Evolutionary conservation across 2,329 filamentous ascomycete genomes (phyloP), one percentile per base, ranked within the genome.

Genomic region (Dactylonectria estremocensis): DNA sequence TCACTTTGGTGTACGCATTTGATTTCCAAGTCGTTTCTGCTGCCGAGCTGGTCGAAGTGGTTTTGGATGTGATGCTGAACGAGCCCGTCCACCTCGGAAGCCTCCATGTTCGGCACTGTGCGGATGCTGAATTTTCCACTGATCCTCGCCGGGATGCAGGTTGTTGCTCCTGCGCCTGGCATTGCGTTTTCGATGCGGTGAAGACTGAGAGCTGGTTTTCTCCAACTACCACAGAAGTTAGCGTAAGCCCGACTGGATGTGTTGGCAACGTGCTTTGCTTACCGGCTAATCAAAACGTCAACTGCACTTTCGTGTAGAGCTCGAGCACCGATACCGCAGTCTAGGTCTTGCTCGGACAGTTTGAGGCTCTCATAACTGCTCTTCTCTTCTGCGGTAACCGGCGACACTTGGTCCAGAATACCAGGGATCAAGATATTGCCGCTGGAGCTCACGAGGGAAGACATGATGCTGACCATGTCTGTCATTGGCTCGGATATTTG

Each of bases 401-500:
- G 24, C 24, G 24, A 28, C 37, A 43, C 37, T 16, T n/a, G 7
- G 13, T n/a, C 14, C 5, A n/a, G n/a, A n/a, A 43, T 43, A 16
- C 37, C 37, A 1, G 37, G 37, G 14, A 43, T 8, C 37, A 43
- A 24, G 11, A 54, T 14, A 8, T 35, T 35, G 5, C 50, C 50
- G 16, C 14, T 18, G 5, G 22, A 31, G 24, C 18, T 24, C 8
- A 54, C 50, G 5, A 54, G 50, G 16, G 50, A n/a, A 11, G 22
- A 18, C 50, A 54, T 54, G 24, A 54, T 5, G 3, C 9, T 54
- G 4, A 35, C 50, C 50, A 54, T 35, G 16, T 54, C 50, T 9
- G 50, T 54, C 50, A 54, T 54, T 16, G 50, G 50, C 28, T 54
- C 50, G 9, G 50, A 54, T 10, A 54, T 35, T 10, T n/a, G 22